These are phyloP conservation scores for Fusarium graminum DNA, from an alignment of 2,329 filamentous ascomycete species.

Conservation along the genomic window DNA sequence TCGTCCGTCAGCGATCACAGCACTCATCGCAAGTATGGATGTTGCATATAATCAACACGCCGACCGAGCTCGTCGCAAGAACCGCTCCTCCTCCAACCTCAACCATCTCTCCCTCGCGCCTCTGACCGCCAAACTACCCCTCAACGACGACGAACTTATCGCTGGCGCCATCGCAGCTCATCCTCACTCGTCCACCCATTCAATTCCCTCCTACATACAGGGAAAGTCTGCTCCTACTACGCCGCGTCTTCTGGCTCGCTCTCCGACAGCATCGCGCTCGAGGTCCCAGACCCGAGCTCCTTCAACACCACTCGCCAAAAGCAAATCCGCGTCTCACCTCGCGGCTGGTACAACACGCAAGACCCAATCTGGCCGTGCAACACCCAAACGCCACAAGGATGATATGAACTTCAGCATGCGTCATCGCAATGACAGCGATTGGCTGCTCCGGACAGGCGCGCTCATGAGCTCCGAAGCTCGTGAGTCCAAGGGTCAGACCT, in stretches of 20 bases:
- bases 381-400: conserved; percentile 54
- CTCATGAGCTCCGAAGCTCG: conserved; percentile 72
- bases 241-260: conserved; percentile 71
- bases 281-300: conserved; percentile 60
- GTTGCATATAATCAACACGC: conserved; percentile 72
- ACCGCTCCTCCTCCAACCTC: conserved; percentile 69
- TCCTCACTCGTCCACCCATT: conserved; percentile 49
- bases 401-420: conserved; percentile 48
- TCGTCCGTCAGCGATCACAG: neutral
- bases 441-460: conserved; percentile 73
- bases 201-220: conserved; percentile 67
- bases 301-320: conserved; percentile 66
- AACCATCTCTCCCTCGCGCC: conserved; percentile 74
- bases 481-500: conserved; percentile 76
- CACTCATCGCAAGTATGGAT: conserved; percentile 61
- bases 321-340: conserved; percentile 73
- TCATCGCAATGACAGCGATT: conserved; percentile 69
- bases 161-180: conserved; percentile 50
- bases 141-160: conserved; percentile 66
- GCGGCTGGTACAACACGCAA: conserved; percentile 43
- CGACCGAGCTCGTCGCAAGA: conserved; percentile 68
- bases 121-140: conserved; percentile 71
- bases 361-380: conserved; percentile 50
- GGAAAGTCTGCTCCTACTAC: conserved; percentile 74
- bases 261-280: conserved; percentile 64